Conservation (phyloP, 225 moss, liverwort and hornwort species). For the Polytrichum formosum region DNA sequence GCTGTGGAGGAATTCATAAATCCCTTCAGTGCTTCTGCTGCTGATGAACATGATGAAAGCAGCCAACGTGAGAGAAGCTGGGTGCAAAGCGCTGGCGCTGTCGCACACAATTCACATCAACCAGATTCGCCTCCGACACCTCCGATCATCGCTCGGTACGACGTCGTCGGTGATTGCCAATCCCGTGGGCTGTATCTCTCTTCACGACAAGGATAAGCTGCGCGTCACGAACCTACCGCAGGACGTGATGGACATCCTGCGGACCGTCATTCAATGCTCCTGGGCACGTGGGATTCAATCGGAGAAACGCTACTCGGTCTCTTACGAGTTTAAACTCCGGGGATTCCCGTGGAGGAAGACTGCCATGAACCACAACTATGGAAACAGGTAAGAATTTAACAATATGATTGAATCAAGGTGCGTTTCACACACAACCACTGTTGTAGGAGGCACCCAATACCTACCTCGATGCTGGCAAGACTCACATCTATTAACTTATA, state of each 20-base stretch:
- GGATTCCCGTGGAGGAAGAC: conserved; percentile 12
- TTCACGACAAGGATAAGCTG: conserved; percentile 11
- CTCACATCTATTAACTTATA: too few species aligned
- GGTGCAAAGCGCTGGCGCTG: not conserved
- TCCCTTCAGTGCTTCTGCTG: too few species aligned
- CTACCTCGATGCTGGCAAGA: too few species aligned
- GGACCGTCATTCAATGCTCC: conserved; percentile 10
- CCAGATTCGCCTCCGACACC: not conserved
- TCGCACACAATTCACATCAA: not conserved
- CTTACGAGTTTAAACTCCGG: conserved; percentile 18
- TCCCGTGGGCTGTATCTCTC: conserved; percentile 15
- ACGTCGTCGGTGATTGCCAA: too few species aligned
- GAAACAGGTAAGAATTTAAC: not conserved
- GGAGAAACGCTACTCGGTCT: conserved; percentile 10
- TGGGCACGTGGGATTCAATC: conserved; percentile 26
- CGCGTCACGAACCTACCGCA: conserved; percentile 17
- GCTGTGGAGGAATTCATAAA: too few species aligned
- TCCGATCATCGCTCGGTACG: not conserved
- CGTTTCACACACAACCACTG: too few species aligned
- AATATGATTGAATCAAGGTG: too few species aligned
- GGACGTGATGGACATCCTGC: conserved; percentile 13
- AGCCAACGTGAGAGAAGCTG: not conserved
- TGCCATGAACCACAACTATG: too few species aligned
- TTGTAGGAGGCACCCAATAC: too few species aligned
- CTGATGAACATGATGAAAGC: too few species aligned